Evolutionary conservation across 2,329 filamentous ascomycete species (phyloP).

Genomic region (Pestalotiopsis sp.): DNA sequence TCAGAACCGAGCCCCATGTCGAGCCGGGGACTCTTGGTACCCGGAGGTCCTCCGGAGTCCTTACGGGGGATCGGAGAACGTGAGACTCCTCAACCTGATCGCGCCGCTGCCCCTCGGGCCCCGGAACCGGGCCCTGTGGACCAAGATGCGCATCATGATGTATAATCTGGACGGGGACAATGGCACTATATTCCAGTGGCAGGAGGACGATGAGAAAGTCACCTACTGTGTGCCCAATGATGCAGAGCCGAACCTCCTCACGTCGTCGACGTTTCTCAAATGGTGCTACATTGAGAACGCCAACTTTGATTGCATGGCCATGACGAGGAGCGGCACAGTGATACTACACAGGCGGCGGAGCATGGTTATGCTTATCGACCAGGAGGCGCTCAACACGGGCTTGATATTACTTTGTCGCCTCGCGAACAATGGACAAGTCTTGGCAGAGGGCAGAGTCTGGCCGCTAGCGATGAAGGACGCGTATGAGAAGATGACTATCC

Average conservation of each 20-base stretch:
- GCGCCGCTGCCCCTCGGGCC: background rate
- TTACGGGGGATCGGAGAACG: background rate
- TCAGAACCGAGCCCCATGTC: slow-evolving; percentile 1
- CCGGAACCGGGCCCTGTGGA: slow-evolving; percentile 1
- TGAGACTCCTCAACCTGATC: background rate
- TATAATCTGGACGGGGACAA: background rate
- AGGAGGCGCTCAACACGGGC: background rate
- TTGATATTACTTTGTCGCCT: background rate
- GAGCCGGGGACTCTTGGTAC: slow-evolving; percentile 2
- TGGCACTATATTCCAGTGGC: background rate
- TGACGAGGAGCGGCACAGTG: background rate
- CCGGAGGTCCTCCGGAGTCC: background rate
- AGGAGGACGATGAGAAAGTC: background rate
- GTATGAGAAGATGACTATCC: background rate
- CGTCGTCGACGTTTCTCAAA: background rate
- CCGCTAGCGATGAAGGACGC: background rate
- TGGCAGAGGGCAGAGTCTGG: background rate
- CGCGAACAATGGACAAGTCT: background rate
- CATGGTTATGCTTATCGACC: background rate
- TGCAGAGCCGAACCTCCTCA: background rate
- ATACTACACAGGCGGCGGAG: background rate
- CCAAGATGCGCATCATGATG: slow-evolving; percentile 7
- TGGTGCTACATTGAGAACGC: slow-evolving; percentile 11
- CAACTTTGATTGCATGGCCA: background rate
- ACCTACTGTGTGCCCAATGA: background rate